phyloP scores from a whole-genome alignment of 768 basidiomycete species.

The Boletus insuetus region DNA sequence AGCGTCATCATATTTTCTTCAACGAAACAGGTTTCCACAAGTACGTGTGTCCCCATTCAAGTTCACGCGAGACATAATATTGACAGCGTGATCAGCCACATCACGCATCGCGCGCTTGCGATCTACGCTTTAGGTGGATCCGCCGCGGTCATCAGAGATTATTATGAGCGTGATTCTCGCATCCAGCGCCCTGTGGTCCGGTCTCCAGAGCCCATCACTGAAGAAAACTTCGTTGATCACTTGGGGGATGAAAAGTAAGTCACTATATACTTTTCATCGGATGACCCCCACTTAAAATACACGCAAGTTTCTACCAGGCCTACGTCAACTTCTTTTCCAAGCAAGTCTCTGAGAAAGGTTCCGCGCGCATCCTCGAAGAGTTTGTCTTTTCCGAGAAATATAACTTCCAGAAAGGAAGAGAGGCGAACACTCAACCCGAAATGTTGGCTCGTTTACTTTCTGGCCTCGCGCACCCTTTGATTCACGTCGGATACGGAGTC shows the following conservation, averaged over 20 bases:
- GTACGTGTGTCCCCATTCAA: constrained; percentile 28
- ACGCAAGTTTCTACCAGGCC: constrained; percentile 23
- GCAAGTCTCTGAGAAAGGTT: constrained; percentile 16
- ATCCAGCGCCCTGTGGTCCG: constrained; percentile 23
- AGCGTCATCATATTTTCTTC: constrained; percentile 47
- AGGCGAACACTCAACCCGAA: constrained; percentile 35
- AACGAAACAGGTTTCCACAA: constrained; percentile 49
- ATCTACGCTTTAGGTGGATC: constrained; percentile 28
- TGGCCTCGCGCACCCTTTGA: constrained; percentile 59
- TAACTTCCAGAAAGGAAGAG: constrained; percentile 18
- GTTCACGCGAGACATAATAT: background rate
- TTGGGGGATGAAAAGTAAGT: constrained; percentile 27
- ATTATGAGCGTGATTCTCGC: constrained; percentile 22
- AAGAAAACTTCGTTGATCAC: constrained; percentile 21
- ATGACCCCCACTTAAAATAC: background rate
- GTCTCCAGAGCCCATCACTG: constrained; percentile 24
- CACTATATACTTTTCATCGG: background rate
- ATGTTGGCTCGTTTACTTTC: constrained; percentile 52
- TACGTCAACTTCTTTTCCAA: constrained; percentile 28
- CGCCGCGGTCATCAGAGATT: constrained; percentile 22
- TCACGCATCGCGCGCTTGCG: constrained; percentile 30
- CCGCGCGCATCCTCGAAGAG: constrained; percentile 18
- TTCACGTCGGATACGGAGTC: constrained; percentile 57
- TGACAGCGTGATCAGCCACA: constrained; percentile 17
- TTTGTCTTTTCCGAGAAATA: constrained; percentile 32